These are phyloP conservation scores for Candida xiaguanensis DNA, from an alignment of 805 yeast species.

Conservation along the genomic window DNA sequence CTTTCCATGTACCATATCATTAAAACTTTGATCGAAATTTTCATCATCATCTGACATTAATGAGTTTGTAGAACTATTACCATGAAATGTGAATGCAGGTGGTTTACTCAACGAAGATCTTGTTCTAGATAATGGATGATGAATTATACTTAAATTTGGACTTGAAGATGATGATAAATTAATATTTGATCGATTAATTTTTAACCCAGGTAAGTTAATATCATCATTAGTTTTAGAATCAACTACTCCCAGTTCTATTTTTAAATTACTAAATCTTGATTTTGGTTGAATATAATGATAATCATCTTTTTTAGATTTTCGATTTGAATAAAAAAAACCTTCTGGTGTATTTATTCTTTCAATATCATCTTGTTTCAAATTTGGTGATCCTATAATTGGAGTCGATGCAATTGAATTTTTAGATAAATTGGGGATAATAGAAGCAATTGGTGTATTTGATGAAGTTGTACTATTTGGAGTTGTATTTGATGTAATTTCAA, in stretches of 20 bases:
- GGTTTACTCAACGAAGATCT: constrained; percentile 2
- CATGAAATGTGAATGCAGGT: constrained; percentile 11
- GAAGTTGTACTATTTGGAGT: constrained; percentile 9
- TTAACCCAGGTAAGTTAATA: constrained; percentile 33
- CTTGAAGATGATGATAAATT: constrained; percentile 16
- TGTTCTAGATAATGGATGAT: neutral
- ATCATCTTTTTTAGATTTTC: constrained; percentile 1
- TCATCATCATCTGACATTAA: constrained; percentile 24
- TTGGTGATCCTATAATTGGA: constrained; percentile 13
- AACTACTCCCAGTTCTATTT: constrained; percentile 29
- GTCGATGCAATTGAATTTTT: constrained; percentile 12
- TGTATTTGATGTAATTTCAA: constrained; percentile 14
- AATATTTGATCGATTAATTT: constrained; percentile 28
- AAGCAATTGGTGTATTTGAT: neutral
- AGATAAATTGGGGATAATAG: constrained; percentile 2
- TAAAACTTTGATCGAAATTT: constrained; percentile 20
- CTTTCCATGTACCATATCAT: constrained; percentile 24
- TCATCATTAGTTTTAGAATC: constrained; percentile 32
- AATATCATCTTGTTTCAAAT: neutral
- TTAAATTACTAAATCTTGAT: constrained; percentile 30
- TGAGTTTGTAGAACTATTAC: constrained; percentile 27
- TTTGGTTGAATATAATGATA: constrained; percentile 44
- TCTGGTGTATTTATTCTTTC: constrained; percentile 41
- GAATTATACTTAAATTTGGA: constrained; percentile 9
- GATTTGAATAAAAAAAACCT: constrained; percentile 45